Evolutionary conservation across 2,329 filamentous ascomycete species (phyloP).

Genomic region (Aspergillus niger): DNA sequence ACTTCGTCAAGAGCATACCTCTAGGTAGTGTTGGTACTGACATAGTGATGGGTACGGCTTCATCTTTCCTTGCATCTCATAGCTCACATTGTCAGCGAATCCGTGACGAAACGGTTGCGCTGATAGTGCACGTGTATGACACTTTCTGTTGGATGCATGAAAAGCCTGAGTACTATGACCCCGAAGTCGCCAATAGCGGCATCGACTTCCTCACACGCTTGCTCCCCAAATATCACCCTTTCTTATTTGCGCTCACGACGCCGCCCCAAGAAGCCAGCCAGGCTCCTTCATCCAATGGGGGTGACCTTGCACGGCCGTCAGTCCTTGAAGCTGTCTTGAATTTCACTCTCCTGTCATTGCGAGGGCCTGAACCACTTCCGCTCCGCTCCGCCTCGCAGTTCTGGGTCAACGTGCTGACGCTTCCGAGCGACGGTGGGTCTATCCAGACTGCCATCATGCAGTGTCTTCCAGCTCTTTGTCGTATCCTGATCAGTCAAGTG

Average conservation of each 20-base stretch:
- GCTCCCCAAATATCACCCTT: slow-evolving; percentile 43
- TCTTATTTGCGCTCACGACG: slow-evolving; percentile 40
- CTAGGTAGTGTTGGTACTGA: slow-evolving; percentile 43
- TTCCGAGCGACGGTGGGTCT: slow-evolving; percentile 31
- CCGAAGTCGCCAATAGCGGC: slow-evolving; percentile 46
- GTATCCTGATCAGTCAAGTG: slow-evolving; percentile 44
- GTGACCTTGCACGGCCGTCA: slow-evolving; percentile 25
- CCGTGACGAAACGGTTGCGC: slow-evolving; percentile 34
- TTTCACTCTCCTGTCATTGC: slow-evolving; percentile 44
- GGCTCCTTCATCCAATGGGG: not conserved
- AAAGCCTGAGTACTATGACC: slow-evolving; percentile 40
- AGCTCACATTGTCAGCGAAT: slow-evolving; percentile 38
- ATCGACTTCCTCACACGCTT: slow-evolving; percentile 49
- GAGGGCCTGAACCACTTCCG: slow-evolving; percentile 47
- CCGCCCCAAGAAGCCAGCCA: slow-evolving; percentile 20
- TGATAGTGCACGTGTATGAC: slow-evolving; percentile 44
- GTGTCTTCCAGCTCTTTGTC: slow-evolving; percentile 41
- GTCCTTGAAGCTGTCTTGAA: slow-evolving; percentile 41
- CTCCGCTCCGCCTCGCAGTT: slow-evolving; percentile 49
- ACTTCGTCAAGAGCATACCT: slow-evolving; percentile 45
- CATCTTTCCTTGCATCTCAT: slow-evolving; percentile 49
- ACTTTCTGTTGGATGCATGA: slow-evolving; percentile 42
- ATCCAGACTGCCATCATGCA: slow-evolving; percentile 37
- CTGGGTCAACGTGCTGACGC: slow-evolving; percentile 43
- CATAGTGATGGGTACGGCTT: slow-evolving; percentile 49